A percentile compares a stretch with the other conserved stretches of the same genome.
Evolutionary conservation across 306 rosid genomes (phyloP).

Genomic region (Quercus gilva): DNA sequence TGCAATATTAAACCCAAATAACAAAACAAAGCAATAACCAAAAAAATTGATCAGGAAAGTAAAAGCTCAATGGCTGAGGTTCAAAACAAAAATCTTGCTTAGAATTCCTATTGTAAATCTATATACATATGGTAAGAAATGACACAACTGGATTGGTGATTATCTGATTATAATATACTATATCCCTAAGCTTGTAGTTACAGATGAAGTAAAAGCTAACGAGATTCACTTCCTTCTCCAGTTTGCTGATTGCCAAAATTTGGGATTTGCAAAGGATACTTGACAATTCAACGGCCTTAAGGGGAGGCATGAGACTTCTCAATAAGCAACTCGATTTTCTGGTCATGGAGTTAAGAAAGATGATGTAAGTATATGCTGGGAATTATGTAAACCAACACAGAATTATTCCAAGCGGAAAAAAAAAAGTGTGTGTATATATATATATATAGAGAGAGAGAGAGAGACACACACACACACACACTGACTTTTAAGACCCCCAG

Average conservation of each 20-base stretch:
- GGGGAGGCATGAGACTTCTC: slow-evolving; percentile 49
- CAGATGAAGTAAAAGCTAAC: neutral
- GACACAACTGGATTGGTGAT: neutral
- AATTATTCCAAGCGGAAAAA: neutral
- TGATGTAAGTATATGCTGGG: neutral
- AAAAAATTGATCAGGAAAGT: neutral
- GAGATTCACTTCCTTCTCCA: neutral
- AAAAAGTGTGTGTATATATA: neutral
- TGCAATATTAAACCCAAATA: too few relatives aligned
- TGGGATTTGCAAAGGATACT: neutral
- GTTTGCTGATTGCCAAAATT: neutral
- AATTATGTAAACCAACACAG: slow-evolving; percentile 7
- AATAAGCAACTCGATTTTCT: slow-evolving; percentile 66
- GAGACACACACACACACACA: too few relatives aligned
- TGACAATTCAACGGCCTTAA: slow-evolving; percentile 22
- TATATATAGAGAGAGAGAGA: too few relatives aligned
- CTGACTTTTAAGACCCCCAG: too few relatives aligned
- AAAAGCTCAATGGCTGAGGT: neutral
- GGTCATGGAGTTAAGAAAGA: slow-evolving; percentile 23
- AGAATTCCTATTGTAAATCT: neutral
- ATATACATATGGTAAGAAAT: neutral
- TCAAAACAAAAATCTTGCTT: neutral
- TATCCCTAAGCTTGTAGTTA: neutral
- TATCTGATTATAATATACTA: neutral
- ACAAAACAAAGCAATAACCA: too few relatives aligned